phyloP scores from a whole-genome alignment of 148 eudicot species.

The Silene conica region DNA sequence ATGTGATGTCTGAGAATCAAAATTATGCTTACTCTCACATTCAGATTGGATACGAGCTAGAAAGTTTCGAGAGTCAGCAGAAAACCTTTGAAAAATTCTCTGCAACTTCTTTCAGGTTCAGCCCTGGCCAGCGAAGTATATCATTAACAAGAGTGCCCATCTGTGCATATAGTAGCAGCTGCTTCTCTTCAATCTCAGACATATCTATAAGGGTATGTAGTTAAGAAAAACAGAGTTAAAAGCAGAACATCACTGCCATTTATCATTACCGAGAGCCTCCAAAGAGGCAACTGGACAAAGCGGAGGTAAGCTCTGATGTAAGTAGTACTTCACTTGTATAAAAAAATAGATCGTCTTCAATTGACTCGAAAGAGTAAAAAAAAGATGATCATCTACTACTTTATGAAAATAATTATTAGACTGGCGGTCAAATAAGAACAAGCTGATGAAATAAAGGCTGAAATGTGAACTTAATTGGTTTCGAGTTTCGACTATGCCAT shows the following conservation, averaged over 20 bases:
- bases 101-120: conserved; percentile 67
- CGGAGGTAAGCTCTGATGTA: background rate
- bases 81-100: conserved; percentile 85
- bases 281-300: background rate
- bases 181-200: conserved; percentile 69
- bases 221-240: conserved; percentile 32
- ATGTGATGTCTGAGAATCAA: background rate
- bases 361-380: background rate
- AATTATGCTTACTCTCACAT: background rate
- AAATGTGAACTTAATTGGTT: background rate
- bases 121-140: conserved; percentile 62
- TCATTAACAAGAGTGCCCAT: conserved; percentile 84
- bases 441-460: background rate
- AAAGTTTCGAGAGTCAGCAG: background rate
- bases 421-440: background rate
- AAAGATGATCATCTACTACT: background rate
- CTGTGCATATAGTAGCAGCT: conserved; percentile 82
- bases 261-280: background rate
- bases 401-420: background rate
- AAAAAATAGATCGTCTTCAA: background rate
- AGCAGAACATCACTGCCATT: background rate
- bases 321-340: background rate
- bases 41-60: background rate
- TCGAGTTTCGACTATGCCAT: background rate
- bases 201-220: conserved; percentile 47